These are phyloP conservation scores for Chaetomium fimeti DNA, from an alignment of 495 filamentous ascomycete genomes.

Conservation along the genomic window DNA sequence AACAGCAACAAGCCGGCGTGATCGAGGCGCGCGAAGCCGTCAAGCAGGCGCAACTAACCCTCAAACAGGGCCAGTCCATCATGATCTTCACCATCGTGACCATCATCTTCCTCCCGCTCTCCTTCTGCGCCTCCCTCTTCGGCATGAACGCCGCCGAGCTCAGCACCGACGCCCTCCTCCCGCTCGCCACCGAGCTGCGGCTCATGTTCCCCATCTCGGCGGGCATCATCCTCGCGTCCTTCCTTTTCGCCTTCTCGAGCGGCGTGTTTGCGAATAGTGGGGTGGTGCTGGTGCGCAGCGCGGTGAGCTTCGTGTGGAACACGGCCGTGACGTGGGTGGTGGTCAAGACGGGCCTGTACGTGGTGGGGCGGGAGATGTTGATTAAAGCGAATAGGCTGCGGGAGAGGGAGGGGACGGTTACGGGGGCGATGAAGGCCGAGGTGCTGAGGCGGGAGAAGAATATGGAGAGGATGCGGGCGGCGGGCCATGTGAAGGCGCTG, in stretches of 20 bases:
- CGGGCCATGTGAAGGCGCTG: constrained; percentile 23
- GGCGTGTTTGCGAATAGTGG: constrained; percentile 22
- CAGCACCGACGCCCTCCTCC: constrained; percentile 26
- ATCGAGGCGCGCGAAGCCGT: constrained; percentile 58
- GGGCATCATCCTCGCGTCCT: constrained; percentile 35
- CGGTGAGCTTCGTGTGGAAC: constrained; percentile 24
- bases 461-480: constrained; percentile 25
- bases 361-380: constrained; percentile 23
- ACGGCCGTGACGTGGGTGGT: constrained; percentile 24
- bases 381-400: constrained; percentile 16
- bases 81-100: constrained; percentile 68
- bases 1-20: constrained; percentile 64
- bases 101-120: constrained; percentile 51
- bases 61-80: constrained; percentile 58
- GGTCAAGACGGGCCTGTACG: constrained; percentile 27
- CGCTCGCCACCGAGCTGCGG: constrained; percentile 28
- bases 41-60: constrained; percentile 57
- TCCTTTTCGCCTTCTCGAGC: constrained; percentile 38
- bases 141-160: constrained; percentile 43
- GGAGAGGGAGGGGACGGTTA: constrained; percentile 23
- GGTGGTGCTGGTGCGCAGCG: constrained; percentile 20
- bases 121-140: constrained; percentile 41
- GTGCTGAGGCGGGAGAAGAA: constrained; percentile 31
- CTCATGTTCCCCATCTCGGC: constrained; percentile 40
- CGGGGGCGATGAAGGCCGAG: constrained; percentile 31